Evolutionary conservation across 2,329 filamentous ascomycete species (phyloP).

Genomic region (Davidsoniella eucalypti): DNA sequence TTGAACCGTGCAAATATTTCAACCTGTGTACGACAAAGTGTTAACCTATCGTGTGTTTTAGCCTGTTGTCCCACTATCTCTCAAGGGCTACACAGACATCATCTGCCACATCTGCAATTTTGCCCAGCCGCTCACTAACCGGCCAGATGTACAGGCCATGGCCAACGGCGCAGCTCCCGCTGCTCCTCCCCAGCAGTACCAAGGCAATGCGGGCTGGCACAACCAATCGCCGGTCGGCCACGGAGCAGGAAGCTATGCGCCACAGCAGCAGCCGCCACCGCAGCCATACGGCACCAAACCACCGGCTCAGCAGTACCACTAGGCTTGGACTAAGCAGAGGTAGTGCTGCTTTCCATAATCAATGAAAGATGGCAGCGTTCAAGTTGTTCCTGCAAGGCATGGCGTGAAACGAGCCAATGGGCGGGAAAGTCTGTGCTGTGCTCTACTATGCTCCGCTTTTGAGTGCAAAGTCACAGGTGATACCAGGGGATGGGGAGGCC

Average conservation of each 20-base stretch:
- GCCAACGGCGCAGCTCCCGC: constrained; percentile 23
- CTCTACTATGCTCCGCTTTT: no score
- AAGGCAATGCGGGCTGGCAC: constrained; percentile 20
- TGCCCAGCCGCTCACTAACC: constrained; percentile 45
- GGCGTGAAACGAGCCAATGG: no score
- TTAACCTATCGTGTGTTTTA: constrained; percentile 17
- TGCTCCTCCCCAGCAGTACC: constrained; percentile 3
- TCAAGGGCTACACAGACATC: constrained; percentile 52
- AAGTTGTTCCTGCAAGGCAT: no score
- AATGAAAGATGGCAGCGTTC: no score
- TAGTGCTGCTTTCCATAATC: no score
- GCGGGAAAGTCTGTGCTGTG: no score
- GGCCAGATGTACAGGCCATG: constrained; percentile 39
- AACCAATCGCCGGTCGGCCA: background rate
- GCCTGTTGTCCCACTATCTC: constrained; percentile 56
- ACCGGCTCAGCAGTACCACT: constrained; percentile 7
- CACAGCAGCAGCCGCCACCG: constrained; percentile 13
- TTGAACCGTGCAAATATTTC: background rate
- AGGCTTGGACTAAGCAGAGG: background rate
- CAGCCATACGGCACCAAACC: constrained; percentile 13
- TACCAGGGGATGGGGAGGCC: no score
- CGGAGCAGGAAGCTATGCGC: background rate
- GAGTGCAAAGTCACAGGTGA: no score
- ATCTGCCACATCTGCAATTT: constrained; percentile 63
- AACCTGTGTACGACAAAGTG: background rate